phyloP scores from a whole-genome alignment of 1,284 basidiomycete species.

The Malassezia psittaci region DNA sequence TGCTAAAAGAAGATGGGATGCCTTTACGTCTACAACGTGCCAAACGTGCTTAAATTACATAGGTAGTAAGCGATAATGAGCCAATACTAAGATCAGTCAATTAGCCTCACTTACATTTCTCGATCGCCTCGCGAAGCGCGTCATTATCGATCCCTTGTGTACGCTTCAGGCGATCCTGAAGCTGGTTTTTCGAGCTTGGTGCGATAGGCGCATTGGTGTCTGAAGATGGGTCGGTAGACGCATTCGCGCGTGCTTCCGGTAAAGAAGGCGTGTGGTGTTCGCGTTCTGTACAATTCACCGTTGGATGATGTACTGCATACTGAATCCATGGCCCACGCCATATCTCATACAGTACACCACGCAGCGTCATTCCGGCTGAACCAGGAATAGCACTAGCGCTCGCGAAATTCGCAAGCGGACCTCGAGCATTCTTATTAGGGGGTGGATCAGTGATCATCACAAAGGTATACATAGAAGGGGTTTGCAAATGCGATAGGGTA shows the following conservation, averaged over 20 bases:
- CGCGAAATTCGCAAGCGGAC: conserved; percentile 13
- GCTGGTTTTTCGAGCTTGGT: conserved; percentile 8
- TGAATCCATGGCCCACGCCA: conserved; percentile 86
- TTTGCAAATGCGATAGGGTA: conserved; percentile 86
- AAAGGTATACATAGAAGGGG: conserved; percentile 85
- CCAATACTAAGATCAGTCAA: conserved; percentile 1
- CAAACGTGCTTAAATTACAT: conserved; percentile 22
- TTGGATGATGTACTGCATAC: conserved; percentile 81
- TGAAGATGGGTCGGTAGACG: background rate
- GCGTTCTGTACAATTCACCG: conserved; percentile 53
- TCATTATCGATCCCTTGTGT: conserved; percentile 31
- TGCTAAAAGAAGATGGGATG: conserved; percentile 32
- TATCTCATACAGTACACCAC: conserved; percentile 72
- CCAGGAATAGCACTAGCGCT: conserved; percentile 30
- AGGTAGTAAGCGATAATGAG: conserved; percentile 16
- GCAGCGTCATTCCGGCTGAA: conserved; percentile 52
- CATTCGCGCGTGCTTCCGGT: background rate
- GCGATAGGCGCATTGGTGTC: conserved; percentile 4
- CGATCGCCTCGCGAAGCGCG: conserved; percentile 27
- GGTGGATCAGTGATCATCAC: conserved; percentile 81
- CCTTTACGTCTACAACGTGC: conserved; percentile 36
- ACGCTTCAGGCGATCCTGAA: conserved; percentile 13
- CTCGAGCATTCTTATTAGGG: conserved; percentile 48
- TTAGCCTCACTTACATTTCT: conserved; percentile 21
- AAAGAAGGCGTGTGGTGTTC: conserved; percentile 19